Base-by-base conservation (phyloP, 805 yeast species). In the Kazachstania viticola region DNA sequence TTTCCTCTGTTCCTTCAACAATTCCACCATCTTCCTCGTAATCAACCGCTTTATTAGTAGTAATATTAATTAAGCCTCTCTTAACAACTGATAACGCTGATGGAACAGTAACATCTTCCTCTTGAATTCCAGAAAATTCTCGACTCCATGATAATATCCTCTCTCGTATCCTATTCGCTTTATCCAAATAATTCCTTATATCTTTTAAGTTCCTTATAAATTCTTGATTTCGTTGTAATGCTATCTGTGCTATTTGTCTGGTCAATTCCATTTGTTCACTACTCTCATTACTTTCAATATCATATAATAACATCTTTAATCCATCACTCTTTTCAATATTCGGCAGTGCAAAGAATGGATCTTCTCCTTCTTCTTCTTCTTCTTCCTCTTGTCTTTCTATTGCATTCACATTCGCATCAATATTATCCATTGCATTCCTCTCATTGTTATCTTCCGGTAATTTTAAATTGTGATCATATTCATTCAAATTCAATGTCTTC, bases 221-320 rank as follows among this genome's bases (percentile, higher is more conserved):
- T 55, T 91, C 97, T 49, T 83, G 85, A 36, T 76, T 72, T 39
- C 88, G 73, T 54, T 87, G 94, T 28, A 84, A 62, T 0, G 79
- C 79, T 28, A 78, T 84, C 62, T 70, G 95, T 32, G 72, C 75
- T 53, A 75, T 65, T 46, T 79, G 87, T 39, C 88, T 62, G 1
- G 81, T 64, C 30, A 75, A 79, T 42, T 76, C 81, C 4, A 83
- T 79, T 21, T 66, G 68, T 25, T 71, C 78, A 0, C 63, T 58
- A 3, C 61, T 21, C 21, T 36, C 36, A 7, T 25, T 13, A 3
- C 34, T 21, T 22, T 32, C 35, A 2, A 27, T 17, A 28, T 39
- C 32, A 11, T 29, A 17, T 4, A 33, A 15, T 14, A 39, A 14
- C 11, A 25, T 16, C 9, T 25, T 30, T 4, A 39, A 18, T 24